These are phyloP conservation scores for Friedmanniomyces endolithicus DNA, from an alignment of 495 filamentous ascomycete genomes.

Conservation along the genomic window DNA sequence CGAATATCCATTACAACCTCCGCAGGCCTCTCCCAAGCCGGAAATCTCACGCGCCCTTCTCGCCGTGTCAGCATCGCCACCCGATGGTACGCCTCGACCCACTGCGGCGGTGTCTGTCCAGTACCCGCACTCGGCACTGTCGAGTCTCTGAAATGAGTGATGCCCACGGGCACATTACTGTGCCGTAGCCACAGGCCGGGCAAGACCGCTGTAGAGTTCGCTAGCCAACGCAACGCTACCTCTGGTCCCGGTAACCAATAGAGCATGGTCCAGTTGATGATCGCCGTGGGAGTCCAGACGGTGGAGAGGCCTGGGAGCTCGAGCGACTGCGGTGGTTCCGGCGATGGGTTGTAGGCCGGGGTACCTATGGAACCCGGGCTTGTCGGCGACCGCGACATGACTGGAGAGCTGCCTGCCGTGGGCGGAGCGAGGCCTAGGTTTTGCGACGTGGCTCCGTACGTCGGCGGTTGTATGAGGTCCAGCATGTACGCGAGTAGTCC, in stretches of 20 bases:
- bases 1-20: slow-evolving; percentile 28
- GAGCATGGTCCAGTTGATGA: slow-evolving; percentile 33
- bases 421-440: not conserved
- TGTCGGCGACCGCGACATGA: not conserved
- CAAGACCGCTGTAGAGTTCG: slow-evolving; percentile 6
- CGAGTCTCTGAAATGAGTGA: slow-evolving; percentile 23
- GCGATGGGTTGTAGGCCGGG: not conserved
- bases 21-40: slow-evolving; percentile 29
- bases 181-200: slow-evolving; percentile 18
- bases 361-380: not conserved
- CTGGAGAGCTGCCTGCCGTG: not conserved
- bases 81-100: slow-evolving; percentile 21
- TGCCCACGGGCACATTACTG: slow-evolving; percentile 25
- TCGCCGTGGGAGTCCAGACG: slow-evolving; percentile 27
- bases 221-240: slow-evolving; percentile 27
- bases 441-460: not conserved
- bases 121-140: slow-evolving; percentile 3
- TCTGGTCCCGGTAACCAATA: slow-evolving; percentile 33
- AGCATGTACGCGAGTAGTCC: slow-evolving; percentile 28
- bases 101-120: slow-evolving; percentile 19
- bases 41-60: slow-evolving; percentile 22
- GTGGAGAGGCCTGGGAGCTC: slow-evolving; percentile 6
- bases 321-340: slow-evolving; percentile 5
- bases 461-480: slow-evolving; percentile 22
- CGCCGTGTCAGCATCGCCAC: slow-evolving; percentile 27